Evolutionary conservation across 129 eudicot species (phyloP).

Genomic region (Gnaphalium uliginosum): DNA sequence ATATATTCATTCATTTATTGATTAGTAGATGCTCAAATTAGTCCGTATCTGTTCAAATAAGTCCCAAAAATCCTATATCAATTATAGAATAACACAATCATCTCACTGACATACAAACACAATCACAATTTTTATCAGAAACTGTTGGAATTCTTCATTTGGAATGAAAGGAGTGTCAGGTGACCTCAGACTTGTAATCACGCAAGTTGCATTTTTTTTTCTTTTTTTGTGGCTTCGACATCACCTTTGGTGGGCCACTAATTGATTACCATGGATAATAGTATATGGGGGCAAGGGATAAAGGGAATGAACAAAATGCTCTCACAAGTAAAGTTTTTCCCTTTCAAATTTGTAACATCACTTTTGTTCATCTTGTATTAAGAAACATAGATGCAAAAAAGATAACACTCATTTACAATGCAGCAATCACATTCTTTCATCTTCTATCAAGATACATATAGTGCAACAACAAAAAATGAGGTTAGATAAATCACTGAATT

Average conservation of each 20-base stretch:
- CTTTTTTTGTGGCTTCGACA: too few species aligned
- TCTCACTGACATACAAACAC: background rate
- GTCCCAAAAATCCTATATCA: background rate
- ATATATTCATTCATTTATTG: background rate
- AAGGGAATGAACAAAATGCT: background rate
- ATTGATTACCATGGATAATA: background rate
- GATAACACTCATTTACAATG: slow-evolving; percentile 2
- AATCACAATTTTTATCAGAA: background rate
- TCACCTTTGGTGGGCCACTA: too few species aligned
- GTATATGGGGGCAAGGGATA: background rate
- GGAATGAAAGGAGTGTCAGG: background rate
- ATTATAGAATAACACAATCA: background rate
- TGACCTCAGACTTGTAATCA: background rate
- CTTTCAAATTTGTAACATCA: background rate
- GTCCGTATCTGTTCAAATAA: background rate
- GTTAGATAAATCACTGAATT: slow-evolving; percentile 5
- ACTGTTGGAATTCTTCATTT: too few species aligned
- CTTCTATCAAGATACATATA: slow-evolving; percentile 11
- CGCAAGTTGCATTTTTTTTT: background rate
- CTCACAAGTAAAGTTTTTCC: background rate
- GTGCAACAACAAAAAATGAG: background rate
- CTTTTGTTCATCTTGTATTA: background rate
- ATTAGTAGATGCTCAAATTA: background rate
- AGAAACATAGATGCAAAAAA: background rate
- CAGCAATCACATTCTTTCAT: slow-evolving; percentile 2